phyloP scores from a whole-genome alignment of 2,329 filamentous ascomycete species.

The Colletotrichum sidae region DNA sequence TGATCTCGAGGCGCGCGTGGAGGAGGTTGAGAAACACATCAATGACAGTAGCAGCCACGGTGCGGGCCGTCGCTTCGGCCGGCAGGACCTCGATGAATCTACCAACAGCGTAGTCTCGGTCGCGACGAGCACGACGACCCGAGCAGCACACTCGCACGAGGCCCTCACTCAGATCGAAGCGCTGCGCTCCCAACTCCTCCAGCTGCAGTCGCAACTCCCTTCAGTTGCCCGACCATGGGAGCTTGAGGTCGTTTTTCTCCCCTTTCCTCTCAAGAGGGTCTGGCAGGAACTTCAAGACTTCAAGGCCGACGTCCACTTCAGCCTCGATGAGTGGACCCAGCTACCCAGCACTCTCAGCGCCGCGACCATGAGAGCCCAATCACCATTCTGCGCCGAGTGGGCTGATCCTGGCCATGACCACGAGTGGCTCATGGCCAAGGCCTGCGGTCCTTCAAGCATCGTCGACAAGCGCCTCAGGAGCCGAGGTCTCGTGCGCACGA shows the following conservation, averaged over 20 bases:
- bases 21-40: constrained; percentile 68
- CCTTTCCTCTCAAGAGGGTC: constrained; percentile 71
- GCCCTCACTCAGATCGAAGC: constrained; percentile 62
- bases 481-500: constrained; percentile 75
- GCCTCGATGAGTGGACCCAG: constrained; percentile 67
- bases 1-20: constrained; percentile 74
- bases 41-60: constrained; percentile 57
- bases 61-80: constrained; percentile 50
- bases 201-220: constrained; percentile 72
- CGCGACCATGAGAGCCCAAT: constrained; percentile 58
- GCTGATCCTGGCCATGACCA: constrained; percentile 56
- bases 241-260: constrained; percentile 80
- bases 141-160: constrained; percentile 56
- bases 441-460: constrained; percentile 71
- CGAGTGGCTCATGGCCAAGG: constrained; percentile 76
- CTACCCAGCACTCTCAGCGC: constrained; percentile 60
- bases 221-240: constrained; percentile 75
- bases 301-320: constrained; percentile 47
- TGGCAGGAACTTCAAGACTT: constrained; percentile 66
- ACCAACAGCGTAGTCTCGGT: constrained; percentile 60
- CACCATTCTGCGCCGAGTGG: constrained; percentile 62
- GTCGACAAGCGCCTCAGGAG: constrained; percentile 80
- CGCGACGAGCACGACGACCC: constrained; percentile 55
- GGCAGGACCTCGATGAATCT: constrained; percentile 55
- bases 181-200: constrained; percentile 62